Conservation (phyloP, 2,329 filamentous ascomycete genomes). For the Fonsecaea nubica region DNA sequence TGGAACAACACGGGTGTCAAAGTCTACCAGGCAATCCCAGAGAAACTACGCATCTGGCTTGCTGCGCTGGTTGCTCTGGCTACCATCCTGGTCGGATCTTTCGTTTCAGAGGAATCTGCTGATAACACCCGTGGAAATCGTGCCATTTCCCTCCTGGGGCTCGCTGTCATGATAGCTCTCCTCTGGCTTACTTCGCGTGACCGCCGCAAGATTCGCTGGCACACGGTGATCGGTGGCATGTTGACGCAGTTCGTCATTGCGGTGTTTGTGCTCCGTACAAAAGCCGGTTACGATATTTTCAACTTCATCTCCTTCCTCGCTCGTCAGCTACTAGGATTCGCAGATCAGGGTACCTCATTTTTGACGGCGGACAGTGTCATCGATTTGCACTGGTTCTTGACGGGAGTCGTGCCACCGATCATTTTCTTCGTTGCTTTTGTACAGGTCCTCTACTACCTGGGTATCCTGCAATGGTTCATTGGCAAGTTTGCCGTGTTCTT, state of each 20-base stretch:
- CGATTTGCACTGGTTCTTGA: constrained; percentile 71
- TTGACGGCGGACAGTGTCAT: constrained; percentile 60
- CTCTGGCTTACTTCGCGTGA: constrained; percentile 76
- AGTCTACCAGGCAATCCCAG: constrained; percentile 68
- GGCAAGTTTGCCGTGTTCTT: constrained; percentile 87
- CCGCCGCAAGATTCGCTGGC: constrained; percentile 67
- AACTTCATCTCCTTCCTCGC: constrained; percentile 81
- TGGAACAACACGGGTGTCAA: constrained; percentile 71
- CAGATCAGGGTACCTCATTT: constrained; percentile 74
- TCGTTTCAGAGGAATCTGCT: constrained; percentile 71
- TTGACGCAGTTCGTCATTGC: constrained; percentile 86
- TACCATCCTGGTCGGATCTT: constrained; percentile 78
- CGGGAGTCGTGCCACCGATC: constrained; percentile 83
- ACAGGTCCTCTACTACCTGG: constrained; percentile 81
- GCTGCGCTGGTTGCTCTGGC: constrained; percentile 70
- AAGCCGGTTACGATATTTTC: constrained; percentile 88
- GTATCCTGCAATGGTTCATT: constrained; percentile 87
- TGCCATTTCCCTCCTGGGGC: constrained; percentile 78
- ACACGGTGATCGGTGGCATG: constrained; percentile 87
- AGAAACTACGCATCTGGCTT: constrained; percentile 67
- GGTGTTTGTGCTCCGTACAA: constrained; percentile 82
- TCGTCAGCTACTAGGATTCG: constrained; percentile 75
- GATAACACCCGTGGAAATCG: constrained; percentile 83
- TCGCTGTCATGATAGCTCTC: constrained; percentile 70
- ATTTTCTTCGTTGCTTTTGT: constrained; percentile 97